A percentile compares a stretch with the other conserved stretches of the same genome.
phyloP scores from a whole-genome alignment of 2,329 filamentous ascomycete species.

The Cladosporium oxysporum region DNA sequence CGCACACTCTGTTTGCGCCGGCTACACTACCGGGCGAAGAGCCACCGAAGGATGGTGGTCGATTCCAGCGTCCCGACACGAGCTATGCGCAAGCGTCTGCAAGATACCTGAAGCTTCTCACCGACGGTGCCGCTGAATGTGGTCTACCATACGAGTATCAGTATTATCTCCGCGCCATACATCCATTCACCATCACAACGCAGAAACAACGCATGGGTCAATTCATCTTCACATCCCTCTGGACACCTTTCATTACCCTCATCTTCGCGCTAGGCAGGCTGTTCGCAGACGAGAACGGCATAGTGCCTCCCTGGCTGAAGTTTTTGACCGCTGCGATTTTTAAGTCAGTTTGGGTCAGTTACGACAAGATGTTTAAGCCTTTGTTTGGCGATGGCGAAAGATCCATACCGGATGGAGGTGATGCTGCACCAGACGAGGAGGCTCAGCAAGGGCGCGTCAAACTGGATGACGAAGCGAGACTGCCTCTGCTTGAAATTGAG shows the following conservation, averaged over 20 bases:
- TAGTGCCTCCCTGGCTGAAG: constrained; percentile 67
- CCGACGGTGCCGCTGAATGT: constrained; percentile 76
- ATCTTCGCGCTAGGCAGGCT: constrained; percentile 51
- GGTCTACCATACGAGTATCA: constrained; percentile 77
- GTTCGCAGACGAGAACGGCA: constrained; percentile 67
- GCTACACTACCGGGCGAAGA: constrained; percentile 33
- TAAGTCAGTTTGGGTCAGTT: constrained; percentile 61
- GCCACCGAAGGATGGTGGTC: constrained; percentile 38
- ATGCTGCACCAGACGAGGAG: constrained; percentile 20
- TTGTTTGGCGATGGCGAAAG: constrained; percentile 87
- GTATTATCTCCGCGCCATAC: constrained; percentile 67
- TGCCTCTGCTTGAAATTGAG: not conserved
- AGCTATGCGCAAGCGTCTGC: constrained; percentile 79
- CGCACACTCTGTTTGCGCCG: constrained; percentile 81
- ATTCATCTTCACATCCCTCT: constrained; percentile 61
- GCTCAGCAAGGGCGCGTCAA: not conserved
- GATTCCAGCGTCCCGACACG: constrained; percentile 62
- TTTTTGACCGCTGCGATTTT: constrained; percentile 56
- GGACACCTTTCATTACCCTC: constrained; percentile 59
- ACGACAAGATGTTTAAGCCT: constrained; percentile 64
- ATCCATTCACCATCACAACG: constrained; percentile 70
- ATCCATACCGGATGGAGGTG: constrained; percentile 43
- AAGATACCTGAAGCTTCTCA: constrained; percentile 80
- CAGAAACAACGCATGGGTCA: constrained; percentile 66
- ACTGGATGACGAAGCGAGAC: constrained; percentile 9